Conservation (phyloP, 2,329 filamentous ascomycete species). For the Sporothrix variecibatus region DNA sequence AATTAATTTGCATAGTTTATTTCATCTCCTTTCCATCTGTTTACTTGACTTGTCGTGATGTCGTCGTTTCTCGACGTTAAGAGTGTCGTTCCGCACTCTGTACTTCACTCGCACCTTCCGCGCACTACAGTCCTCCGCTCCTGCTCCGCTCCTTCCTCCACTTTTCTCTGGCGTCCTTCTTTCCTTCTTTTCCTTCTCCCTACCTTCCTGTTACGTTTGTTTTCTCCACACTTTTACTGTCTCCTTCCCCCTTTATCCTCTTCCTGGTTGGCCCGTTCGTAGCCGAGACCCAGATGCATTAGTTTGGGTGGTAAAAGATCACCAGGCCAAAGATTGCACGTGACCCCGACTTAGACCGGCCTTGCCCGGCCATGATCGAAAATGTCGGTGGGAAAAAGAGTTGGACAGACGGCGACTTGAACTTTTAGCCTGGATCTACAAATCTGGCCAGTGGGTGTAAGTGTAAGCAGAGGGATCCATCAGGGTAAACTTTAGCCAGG, state of each 20-base stretch:
- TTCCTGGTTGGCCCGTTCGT: constrained; percentile 13
- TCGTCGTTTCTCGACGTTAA: neutral
- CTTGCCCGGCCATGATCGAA: constrained; percentile 6
- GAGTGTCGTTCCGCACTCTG: constrained; percentile 2
- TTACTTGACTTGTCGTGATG: constrained; percentile 9
- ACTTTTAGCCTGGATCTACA: neutral
- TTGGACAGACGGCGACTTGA: neutral
- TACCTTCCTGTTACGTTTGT: neutral
- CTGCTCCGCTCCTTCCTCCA: constrained; percentile 6
- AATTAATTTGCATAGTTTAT: neutral
- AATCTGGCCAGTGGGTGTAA: neutral
- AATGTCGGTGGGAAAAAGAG: neutral
- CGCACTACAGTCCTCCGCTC: neutral
- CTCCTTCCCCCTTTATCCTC: neutral
- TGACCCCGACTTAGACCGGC: constrained; percentile 6
- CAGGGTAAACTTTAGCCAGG: neutral
- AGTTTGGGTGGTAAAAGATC: neutral
- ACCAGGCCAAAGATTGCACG: constrained; percentile 5
- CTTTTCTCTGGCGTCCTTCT: neutral
- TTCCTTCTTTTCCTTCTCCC: neutral
- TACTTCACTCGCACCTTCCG: neutral
- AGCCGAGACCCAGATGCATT: constrained; percentile 3
- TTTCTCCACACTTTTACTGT: neutral
- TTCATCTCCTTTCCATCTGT: neutral
- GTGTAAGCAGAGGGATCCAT: neutral